Percentiles rank a stretch among this genome's conserved stretches.
These are phyloP conservation scores for Camelina laxa DNA, from an alignment of 345 rosid species.

Conservation along the genomic window DNA sequence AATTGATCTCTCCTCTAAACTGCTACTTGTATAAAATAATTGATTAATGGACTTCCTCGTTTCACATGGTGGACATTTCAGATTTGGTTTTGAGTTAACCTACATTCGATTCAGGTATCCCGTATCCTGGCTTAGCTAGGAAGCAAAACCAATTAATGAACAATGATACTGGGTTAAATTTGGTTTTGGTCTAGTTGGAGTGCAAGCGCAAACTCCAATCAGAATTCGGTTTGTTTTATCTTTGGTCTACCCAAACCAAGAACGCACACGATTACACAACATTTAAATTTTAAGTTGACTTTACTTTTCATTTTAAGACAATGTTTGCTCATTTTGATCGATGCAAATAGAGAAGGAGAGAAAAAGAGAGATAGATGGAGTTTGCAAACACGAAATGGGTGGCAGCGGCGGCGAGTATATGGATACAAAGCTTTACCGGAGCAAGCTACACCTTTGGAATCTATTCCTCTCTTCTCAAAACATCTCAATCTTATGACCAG, in stretches of 20 bases:
- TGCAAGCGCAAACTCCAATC: not conserved
- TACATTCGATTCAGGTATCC: not conserved
- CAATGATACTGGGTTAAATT: not conserved
- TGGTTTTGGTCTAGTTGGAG: not conserved
- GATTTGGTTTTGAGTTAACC: not conserved
- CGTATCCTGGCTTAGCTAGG: not conserved
- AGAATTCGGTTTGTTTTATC: constrained; percentile 7
- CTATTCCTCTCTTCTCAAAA: constrained; percentile 79
- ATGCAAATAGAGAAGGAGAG: not conserved
- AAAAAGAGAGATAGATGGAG: constrained; percentile 30
- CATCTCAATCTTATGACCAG: constrained; percentile 81
- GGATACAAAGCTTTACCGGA: constrained; percentile 82
- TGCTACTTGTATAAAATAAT: constrained; percentile 12
- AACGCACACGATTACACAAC: not conserved
- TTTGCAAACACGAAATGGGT: constrained; percentile 61
- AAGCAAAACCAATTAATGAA: too few relatives aligned
- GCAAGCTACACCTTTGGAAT: constrained; percentile 83
- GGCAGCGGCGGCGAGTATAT: constrained; percentile 84
- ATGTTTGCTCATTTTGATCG: constrained; percentile 1
- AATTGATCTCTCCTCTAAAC: not conserved
- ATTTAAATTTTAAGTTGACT: constrained; percentile 30
- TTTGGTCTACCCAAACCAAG: constrained; percentile 14
- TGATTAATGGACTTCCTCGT: constrained; percentile 26
- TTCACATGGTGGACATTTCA: constrained; percentile 15
- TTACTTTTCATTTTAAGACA: constrained; percentile 25